A percentile compares a stretch with the other conserved stretches of the same genome.
Evolutionary conservation across 2,329 filamentous ascomycete species (phyloP).

Genomic region (Neodidymelliopsis sp.): DNA sequence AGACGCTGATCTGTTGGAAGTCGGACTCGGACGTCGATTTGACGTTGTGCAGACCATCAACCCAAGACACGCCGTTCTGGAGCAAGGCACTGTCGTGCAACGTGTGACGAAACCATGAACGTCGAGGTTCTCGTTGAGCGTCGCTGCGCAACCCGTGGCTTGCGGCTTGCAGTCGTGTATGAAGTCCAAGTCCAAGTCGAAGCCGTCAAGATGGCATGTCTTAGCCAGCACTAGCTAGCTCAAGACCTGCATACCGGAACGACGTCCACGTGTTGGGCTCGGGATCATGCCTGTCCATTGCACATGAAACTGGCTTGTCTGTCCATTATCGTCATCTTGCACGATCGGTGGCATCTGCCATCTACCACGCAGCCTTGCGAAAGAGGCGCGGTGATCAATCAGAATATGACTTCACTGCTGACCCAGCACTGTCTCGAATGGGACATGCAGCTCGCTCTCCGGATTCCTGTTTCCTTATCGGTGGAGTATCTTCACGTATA

Average conservation of each 20-base stretch:
- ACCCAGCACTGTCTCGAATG: not conserved
- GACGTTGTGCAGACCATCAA: constrained; percentile 5
- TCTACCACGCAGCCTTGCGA: not conserved
- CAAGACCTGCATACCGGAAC: constrained; percentile 7
- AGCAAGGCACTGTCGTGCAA: constrained; percentile 22
- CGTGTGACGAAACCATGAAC: constrained; percentile 26
- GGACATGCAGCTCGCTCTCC: not conserved
- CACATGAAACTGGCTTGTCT: constrained; percentile 14
- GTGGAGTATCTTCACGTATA: too few species aligned
- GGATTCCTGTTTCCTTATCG: too few species aligned
- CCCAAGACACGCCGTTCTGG: not conserved
- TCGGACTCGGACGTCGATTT: constrained; percentile 2
- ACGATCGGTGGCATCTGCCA: too few species aligned
- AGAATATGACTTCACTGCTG: not conserved
- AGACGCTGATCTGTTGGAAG: too few species aligned
- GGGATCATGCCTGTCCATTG: constrained; percentile 16
- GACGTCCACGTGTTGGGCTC: constrained; percentile 17
- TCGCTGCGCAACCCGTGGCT: constrained; percentile 16
- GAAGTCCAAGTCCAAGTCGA: constrained; percentile 1
- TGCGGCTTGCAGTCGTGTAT: constrained; percentile 9
- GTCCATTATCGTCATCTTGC: constrained; percentile 14
- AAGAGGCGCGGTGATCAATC: not conserved
- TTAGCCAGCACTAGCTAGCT: constrained; percentile 1
- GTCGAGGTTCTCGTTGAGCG: constrained; percentile 23
- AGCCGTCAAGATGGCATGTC: too few species aligned